These are phyloP conservation scores for Pseudovirgaria hyperparasitica DNA, from an alignment of 2,329 filamentous ascomycete species.

Conservation along the genomic window DNA sequence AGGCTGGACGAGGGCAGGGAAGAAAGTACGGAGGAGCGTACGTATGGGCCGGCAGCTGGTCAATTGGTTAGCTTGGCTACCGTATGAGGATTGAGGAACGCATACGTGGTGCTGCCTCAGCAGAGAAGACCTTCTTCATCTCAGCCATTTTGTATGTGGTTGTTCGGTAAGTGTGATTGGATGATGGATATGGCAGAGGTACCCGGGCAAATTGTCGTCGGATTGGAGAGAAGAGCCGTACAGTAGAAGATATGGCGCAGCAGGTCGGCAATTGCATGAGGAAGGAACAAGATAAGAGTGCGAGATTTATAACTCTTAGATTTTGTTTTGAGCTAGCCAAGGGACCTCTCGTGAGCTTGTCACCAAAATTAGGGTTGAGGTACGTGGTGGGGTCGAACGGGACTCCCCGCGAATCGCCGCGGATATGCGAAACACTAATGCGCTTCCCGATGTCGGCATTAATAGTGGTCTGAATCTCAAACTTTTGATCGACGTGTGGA, in stretches of 20 bases:
- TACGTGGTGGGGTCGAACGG: too few relatives aligned
- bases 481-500: too few relatives aligned
- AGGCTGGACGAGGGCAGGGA: neutral
- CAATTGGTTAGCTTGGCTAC: neutral
- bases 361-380: too few relatives aligned
- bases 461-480: too few relatives aligned
- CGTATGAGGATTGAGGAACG: slow-evolving; percentile 4
- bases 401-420: too few relatives aligned
- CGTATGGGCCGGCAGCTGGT: slow-evolving; percentile 30
- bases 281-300: slow-evolving; percentile 1
- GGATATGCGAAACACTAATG: too few relatives aligned
- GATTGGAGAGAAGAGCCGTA: too few relatives aligned
- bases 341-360: too few relatives aligned
- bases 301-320: too few relatives aligned
- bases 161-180: neutral
- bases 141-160: slow-evolving; percentile 22
- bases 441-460: too few relatives aligned
- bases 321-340: too few relatives aligned
- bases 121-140: slow-evolving; percentile 30
- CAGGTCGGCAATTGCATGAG: neutral
- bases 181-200: slow-evolving; percentile 1
- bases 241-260: too few relatives aligned
- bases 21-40: slow-evolving; percentile 16
- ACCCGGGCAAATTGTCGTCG: neutral
- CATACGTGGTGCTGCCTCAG: slow-evolving; percentile 31